Conservation (phyloP, 2,329 filamentous ascomycete genomes). For the Talaromyces funiculosus region DNA sequence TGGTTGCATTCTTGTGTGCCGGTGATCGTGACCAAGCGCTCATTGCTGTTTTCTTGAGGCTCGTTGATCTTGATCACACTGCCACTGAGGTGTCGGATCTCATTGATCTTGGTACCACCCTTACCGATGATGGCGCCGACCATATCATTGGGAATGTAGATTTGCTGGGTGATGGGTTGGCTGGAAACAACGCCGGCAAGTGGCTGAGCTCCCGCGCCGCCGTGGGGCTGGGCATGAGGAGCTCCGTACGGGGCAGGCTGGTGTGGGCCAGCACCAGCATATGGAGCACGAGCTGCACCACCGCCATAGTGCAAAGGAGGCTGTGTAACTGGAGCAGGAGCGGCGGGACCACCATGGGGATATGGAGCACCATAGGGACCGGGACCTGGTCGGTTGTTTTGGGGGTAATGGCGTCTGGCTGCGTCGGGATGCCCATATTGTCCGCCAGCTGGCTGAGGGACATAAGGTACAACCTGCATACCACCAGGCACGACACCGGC, state of each 20-base stretch:
- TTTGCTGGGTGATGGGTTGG: conserved; percentile 90
- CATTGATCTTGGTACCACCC: conserved; percentile 97
- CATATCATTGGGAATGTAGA: conserved; percentile 99
- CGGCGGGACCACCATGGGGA: conserved; percentile 58
- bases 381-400: conserved; percentile 68
- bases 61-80: conserved; percentile 99
- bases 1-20: conserved; percentile 98
- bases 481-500: conserved; percentile 91
- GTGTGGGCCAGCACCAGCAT: conserved; percentile 73
- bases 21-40: conserved; percentile 93
- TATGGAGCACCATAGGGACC: conserved; percentile 66
- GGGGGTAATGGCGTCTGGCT: conserved; percentile 68
- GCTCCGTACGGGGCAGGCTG: conserved; percentile 65
- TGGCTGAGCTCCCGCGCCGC: conserved; percentile 55
- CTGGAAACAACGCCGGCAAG: conserved; percentile 71
- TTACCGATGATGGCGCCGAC: conserved; percentile 98
- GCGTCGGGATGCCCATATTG: conserved; percentile 89
- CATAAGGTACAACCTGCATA: conserved; percentile 99
- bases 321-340: conserved; percentile 50
- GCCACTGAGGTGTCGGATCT: conserved; percentile 92
- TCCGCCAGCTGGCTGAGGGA: conserved; percentile 84
- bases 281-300: conserved; percentile 67
- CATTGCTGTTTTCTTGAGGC: conserved; percentile 97
- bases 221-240: conserved; percentile 58
- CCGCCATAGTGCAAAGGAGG: conserved; percentile 70